Base-by-base conservation (phyloP, 2,329 filamentous ascomycete genomes). In the Tolypocladium pustulatum region DNA sequence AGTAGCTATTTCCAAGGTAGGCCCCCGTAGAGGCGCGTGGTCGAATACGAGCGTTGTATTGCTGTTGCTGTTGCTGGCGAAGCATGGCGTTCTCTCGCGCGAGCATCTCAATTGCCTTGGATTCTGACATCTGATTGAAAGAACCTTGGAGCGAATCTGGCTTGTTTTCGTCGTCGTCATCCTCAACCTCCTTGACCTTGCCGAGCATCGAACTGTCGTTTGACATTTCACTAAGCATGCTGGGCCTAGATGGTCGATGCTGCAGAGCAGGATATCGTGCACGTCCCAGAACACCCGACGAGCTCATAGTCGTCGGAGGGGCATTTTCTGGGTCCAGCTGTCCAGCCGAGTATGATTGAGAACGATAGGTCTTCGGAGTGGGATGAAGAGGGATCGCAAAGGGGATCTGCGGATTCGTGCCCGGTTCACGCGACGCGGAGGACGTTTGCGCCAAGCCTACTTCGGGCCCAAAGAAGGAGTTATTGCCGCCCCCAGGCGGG, bases 261-360 rank as follows among this genome's bases (percentile, higher is more conserved):
- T 93, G 89, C 37, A 95, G 78, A 60, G 83, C 86, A 34, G 88
- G 81, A 62, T 87, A 84, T 55, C 81, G 78, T 55, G 78, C 73
- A 54, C 83, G 78, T n/a, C 79, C 76, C 15, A 83, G 70, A 27
- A 80, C 73, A 4, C 81, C 73, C 4, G 81, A 75, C 3, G 79
- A 71, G 58, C 72, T 75, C 70, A 80, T 73, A 2, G 73, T 66
- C 32, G 76, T 65, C 4, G 72, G 67, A 17, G 74, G 66, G 3
- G 73, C 67, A 1, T 74, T 74, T 60, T 93, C 89, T 1, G 86
- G 82, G 57, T 96, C 91, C 61, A 91, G 78, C 70, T 97, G 92
- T 5, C 92, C 92, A 54, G 96, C 93, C 0, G 93, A 97, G 72
- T 97, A 97, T 5, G 94, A 97, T 72, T 97, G 91, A 7, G 94